Conservation (phyloP, 202 grass and related monocot species). For the Miscanthus sacchariflorus region DNA sequence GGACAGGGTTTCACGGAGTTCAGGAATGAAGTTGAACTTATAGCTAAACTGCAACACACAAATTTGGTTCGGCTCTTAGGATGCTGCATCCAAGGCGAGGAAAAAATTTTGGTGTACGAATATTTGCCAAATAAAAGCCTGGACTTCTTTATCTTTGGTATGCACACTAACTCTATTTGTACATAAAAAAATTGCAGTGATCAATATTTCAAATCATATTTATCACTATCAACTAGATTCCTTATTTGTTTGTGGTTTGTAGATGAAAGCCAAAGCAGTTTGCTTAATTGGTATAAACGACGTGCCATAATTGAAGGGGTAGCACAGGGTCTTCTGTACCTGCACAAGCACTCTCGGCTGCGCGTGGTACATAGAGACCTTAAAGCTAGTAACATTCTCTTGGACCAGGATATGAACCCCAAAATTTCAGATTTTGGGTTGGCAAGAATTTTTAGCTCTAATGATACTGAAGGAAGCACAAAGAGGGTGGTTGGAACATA, state of each 20-base stretch:
- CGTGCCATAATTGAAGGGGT: constrained; percentile 43
- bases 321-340: constrained; percentile 22
- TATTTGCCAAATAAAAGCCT: constrained; percentile 32
- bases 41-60: constrained; percentile 63
- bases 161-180: neutral
- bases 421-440: constrained; percentile 60
- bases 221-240: no score
- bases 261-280: no score
- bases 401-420: constrained; percentile 48
- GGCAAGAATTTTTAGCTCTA: constrained; percentile 40
- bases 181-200: no score
- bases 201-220: no score
- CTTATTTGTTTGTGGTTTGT: no score
- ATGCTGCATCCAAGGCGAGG: constrained; percentile 54
- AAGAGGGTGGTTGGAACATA: constrained; percentile 52
- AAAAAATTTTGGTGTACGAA: constrained; percentile 63
- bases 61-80: constrained; percentile 64
- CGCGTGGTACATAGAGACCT: constrained; percentile 43
- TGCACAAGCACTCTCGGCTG: constrained; percentile 53
- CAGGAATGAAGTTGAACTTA: constrained; percentile 58
- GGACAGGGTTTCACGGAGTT: constrained; percentile 61
- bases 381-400: constrained; percentile 55
- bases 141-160: constrained; percentile 54
- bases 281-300: constrained; percentile 44
- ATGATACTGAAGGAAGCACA: constrained; percentile 35